Evolutionary conservation across 2,329 filamentous ascomycete species (phyloP).

Genomic region (Capronia epimyces): DNA sequence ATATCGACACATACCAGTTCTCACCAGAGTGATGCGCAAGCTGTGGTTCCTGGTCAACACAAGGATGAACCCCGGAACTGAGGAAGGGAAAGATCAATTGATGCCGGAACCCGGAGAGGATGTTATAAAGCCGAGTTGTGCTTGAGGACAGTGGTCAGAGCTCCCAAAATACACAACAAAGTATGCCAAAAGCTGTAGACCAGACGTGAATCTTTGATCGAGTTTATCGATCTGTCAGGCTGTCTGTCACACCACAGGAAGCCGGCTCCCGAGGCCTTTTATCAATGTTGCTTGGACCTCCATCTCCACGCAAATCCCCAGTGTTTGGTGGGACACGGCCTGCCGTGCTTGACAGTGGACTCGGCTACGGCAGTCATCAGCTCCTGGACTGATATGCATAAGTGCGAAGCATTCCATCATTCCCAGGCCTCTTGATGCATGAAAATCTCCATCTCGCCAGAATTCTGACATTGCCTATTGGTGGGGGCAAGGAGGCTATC

Average conservation of each 20-base stretch:
- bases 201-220: background rate
- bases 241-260: slow-evolving; percentile 1
- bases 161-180: background rate
- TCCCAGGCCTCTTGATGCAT: background rate
- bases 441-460: background rate
- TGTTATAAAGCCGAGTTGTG: background rate
- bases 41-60: background rate
- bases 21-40: background rate
- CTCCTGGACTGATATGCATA: background rate
- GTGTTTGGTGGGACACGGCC: background rate
- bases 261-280: background rate
- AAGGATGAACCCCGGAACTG: background rate
- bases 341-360: background rate
- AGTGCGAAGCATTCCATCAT: background rate
- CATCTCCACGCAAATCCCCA: background rate
- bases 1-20: background rate
- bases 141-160: background rate
- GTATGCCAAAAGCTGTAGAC: background rate
- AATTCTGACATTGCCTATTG: background rate
- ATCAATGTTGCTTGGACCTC: background rate
- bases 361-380: background rate
- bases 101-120: background rate
- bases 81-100: background rate
- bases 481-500: background rate
- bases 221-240: background rate